Conservation (phyloP, 1,284 basidiomycete genomes). For the Schizophyllum commune region DNA sequence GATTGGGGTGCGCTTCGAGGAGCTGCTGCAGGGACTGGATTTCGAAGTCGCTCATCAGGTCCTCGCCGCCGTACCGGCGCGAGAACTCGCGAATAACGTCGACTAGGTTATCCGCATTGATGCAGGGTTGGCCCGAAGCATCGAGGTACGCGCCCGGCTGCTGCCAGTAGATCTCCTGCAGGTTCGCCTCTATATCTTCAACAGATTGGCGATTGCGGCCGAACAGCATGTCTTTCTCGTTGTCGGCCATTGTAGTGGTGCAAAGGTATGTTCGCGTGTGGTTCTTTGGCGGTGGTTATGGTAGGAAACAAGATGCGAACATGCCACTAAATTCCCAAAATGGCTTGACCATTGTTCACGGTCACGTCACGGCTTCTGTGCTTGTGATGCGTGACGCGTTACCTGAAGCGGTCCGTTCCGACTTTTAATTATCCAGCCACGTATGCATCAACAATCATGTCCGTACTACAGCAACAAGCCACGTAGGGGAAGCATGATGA, state of each 20-base stretch:
- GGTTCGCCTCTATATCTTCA: slow-evolving; percentile 58
- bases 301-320: neutral
- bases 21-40: slow-evolving; percentile 47
- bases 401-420: too few relatives aligned
- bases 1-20: slow-evolving; percentile 49
- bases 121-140: slow-evolving; percentile 46
- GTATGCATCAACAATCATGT: too few relatives aligned
- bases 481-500: too few relatives aligned
- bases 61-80: slow-evolving; percentile 44
- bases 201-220: slow-evolving; percentile 60
- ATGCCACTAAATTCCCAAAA: neutral
- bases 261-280: too few relatives aligned
- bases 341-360: too few relatives aligned
- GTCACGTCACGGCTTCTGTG: too few relatives aligned
- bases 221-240: slow-evolving; percentile 14
- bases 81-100: slow-evolving; percentile 59
- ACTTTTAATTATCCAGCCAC: too few relatives aligned
- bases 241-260: neutral
- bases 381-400: too few relatives aligned
- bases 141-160: slow-evolving; percentile 52
- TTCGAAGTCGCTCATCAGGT: slow-evolving; percentile 54
- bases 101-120: slow-evolving; percentile 60
- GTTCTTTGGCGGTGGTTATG: neutral
- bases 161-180: slow-evolving; percentile 54
- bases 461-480: too few relatives aligned